Evolutionary conservation across 1,284 basidiomycete species (phyloP), one percentile per base, ranked within the genome.

Genomic region (Albatrellus sp.): DNA sequence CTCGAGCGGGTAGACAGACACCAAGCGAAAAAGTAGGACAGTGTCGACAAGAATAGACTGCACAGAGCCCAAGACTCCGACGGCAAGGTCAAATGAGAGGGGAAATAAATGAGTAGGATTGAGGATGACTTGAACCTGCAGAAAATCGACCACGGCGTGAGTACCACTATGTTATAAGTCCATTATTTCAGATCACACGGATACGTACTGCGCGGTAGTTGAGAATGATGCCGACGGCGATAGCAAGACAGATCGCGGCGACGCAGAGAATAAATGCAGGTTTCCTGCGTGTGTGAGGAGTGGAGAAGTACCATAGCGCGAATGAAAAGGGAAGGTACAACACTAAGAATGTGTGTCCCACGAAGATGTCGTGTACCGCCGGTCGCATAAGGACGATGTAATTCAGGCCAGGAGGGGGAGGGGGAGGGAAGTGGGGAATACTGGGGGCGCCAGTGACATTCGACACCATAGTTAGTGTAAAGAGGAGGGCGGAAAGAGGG

Each of bases 31-130:
- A 32, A 42, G 41, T 11, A 42, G 41, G 32, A 49, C 58, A 31
- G 50, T 40, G 42, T 64, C 62, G 20, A 61, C 54, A n/a, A 61
- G 41, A 28, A 63, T 54, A 8, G 55, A 55, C 42, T 63, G 62
- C 16, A 59, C 55, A 9, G 50, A 47, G 2, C 60, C 62, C 6
- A 62, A 42, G 7, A 55, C 43, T 5, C 60, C 58, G 31, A 61
- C 58, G 14, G 36, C 24, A 31, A 43, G 9, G 46, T 46, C 45
- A 29, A 29, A 35, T 9, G 39, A 30, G 20, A 28, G 5, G 8
- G 39, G 39, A 30, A n/a, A 40, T 13, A 8, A 30, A 13, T 16
- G 11, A 10, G 24, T 13, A 5, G 39, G 39, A 28, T 40, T 24
- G 6, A 40, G 28, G n/a, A 24, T 40, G 39, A 40, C 28, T n/a